Evolutionary conservation across 306 rosid species (phyloP), one percentile per base, ranked within the genome.

Genomic region (Quercus parvula): DNA sequence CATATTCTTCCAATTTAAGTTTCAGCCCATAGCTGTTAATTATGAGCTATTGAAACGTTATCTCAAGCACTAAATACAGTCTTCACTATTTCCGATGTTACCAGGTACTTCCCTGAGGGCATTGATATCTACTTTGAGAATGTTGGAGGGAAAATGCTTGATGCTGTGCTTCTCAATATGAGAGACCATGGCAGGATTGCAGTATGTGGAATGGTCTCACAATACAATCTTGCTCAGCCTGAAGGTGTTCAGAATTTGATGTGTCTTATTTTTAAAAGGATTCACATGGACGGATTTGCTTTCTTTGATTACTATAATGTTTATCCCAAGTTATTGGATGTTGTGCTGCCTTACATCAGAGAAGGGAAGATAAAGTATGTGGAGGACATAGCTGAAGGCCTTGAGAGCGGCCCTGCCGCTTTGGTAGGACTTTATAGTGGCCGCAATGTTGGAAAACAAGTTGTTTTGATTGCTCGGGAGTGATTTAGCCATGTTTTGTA

Each of bases 361-460:
- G 71, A 67, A 17, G 49, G 25, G 51, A 67, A 67, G 51, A 35
- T 67, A 7, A 46, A 18, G 25, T 67, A 67, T 67, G 51, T 67
- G 71, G 71, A 67, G 19, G 71, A 67, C 71, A 67, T 18, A 18
- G 71, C 24, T 31, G 71, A 67, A 33, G 71, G 71, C 71, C 71
- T 67, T 67, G 71, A 67, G 27, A 33, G 51, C 9, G 71, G 6
- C 10, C 51, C 71, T 17, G 25, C 51, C 0, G 71, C 71, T 20
- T 14, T 67, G 25, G 71, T 67, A 17, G 71, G 71, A 33, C 71
- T 67, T 3, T 67, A 31, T 0, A 31, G 49, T 3, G 71, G 71
- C 46, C 46, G 11, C 11, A 38, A 38, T 38, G 46, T 38, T 38
- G 46, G 46, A 38, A 38, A 38, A 38, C 46, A 38, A 7, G 46